Percentiles rank a stretch among this genome's conserved stretches.
These are phyloP conservation scores for Tolypocladium capitatum DNA, from an alignment of 2,329 filamentous ascomycete genomes.

Conservation along the genomic window DNA sequence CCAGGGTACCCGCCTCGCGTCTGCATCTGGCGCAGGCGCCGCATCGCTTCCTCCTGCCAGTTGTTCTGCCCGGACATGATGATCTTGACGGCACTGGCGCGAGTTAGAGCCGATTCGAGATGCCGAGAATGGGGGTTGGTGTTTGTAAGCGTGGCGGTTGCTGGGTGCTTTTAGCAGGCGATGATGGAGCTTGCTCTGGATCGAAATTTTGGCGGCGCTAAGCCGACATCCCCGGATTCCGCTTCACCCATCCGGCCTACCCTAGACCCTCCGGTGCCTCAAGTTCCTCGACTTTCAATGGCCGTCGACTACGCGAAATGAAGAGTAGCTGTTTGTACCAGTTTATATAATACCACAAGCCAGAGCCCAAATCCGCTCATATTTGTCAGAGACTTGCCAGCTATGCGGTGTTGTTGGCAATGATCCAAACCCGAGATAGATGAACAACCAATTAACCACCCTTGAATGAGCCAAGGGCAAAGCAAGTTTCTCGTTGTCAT, in stretches of 20 bases:
- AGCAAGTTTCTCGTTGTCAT: not conserved
- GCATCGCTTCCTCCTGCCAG: conserved; percentile 37
- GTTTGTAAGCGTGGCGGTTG: not conserved
- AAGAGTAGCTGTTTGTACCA: not conserved
- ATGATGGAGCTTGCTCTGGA: conserved; percentile 1
- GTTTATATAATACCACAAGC: not conserved
- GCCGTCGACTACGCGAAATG: not conserved
- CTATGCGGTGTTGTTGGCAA: too few species aligned
- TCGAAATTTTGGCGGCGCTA: conserved; percentile 1
- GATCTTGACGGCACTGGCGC: not conserved
- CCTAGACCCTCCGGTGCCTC: not conserved
- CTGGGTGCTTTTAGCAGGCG: not conserved
- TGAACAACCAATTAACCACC: too few species aligned
- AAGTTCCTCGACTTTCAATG: not conserved
- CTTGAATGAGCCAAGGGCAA: too few species aligned
- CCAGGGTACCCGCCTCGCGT: conserved; percentile 27
- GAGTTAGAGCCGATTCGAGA: not conserved
- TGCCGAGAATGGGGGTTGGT: not conserved
- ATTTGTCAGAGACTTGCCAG: too few species aligned
- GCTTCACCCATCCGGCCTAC: not conserved
- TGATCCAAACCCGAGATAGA: too few species aligned
- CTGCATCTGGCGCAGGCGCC: conserved; percentile 35
- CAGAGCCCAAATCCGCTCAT: not conserved
- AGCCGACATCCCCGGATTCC: not conserved
- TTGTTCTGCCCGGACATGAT: conserved; percentile 23